Evolutionary conservation across 768 basidiomycete genomes (phyloP).

Genomic region (Phanerochaete sordida): DNA sequence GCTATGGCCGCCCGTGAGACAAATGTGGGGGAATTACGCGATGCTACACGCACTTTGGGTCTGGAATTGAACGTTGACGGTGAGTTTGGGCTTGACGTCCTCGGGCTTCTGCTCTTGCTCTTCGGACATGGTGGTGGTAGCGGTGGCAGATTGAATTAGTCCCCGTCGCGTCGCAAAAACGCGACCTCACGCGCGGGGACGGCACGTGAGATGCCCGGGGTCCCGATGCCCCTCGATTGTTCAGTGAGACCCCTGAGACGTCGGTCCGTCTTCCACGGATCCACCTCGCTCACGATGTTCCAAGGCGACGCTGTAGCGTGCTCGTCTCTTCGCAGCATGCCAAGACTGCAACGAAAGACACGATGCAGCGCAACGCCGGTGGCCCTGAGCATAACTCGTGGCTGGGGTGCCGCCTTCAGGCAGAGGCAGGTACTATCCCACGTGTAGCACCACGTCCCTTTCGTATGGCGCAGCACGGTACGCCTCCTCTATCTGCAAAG

Average conservation of each 20-base stretch:
- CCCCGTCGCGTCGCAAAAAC: constrained; percentile 5
- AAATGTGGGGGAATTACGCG: not conserved
- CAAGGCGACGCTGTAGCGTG: not conserved
- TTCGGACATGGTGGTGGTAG: constrained; percentile 2
- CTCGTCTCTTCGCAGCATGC: not conserved
- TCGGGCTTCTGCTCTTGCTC: not conserved
- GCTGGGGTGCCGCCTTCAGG: not conserved
- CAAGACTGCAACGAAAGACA: not conserved
- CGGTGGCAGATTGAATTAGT: not conserved
- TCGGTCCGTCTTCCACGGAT: not conserved
- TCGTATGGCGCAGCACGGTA: not conserved
- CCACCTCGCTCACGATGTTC: not conserved
- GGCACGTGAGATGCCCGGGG: constrained; percentile 1
- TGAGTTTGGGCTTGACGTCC: constrained; percentile 9
- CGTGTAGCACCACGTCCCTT: not conserved
- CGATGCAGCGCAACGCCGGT: not conserved
- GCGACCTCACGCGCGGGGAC: constrained; percentile 1
- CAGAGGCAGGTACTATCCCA: not conserved
- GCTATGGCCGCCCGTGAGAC: not conserved
- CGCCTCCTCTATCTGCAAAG: not conserved
- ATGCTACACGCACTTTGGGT: not conserved
- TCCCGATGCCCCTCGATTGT: not conserved
- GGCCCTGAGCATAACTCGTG: not conserved
- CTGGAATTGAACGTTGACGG: not conserved
- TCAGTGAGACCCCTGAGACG: not conserved